Evolutionary conservation across 2,329 filamentous ascomycete genomes (phyloP), one percentile per base, ranked within the genome.

Genomic region (Aspergillus alliaceus): DNA sequence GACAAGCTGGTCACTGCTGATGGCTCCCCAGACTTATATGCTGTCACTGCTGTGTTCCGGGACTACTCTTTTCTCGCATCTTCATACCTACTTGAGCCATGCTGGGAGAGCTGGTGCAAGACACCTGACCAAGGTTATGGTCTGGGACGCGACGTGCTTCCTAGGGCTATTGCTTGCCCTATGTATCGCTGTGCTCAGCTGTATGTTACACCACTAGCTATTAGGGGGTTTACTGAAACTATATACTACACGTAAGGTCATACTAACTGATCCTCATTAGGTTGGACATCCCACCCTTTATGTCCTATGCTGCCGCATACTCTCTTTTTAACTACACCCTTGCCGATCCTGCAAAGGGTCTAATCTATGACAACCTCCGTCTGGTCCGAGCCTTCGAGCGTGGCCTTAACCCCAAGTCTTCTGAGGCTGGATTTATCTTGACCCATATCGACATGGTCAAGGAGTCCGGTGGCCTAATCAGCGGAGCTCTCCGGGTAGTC

Each of bases 391-490:
- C 91, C 24, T 98, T 97, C 67, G 93, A 97, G 77, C 85, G 89
- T 66, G 93, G 93, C 14, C 86, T 96, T 8, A 90, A 97, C 72
- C 90, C 90, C 0, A 83, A 83, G 31, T 96, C 91, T 3, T 96
- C 92, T 7, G 93, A 97, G 75, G 93, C 93, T 1, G 93, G 93
- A 50, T 97, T 98, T 72, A 91, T 97, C n/a, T 84, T 97, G 12
- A 93, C 95, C 4, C 93, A 97, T 74, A 87, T 98, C 51, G 91
- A 96, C 75, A 98, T 97, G 93, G 93, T 96, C 50, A 88, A 87
- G 71, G 86, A 96, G 75, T 93, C 92, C 0, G 89, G 89, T 0
- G 84, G 86, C 1, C 81, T 98, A 1, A 86, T 97, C 47, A 82
- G 85, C 40, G 91, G 91, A 31, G 85, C 87, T 3, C 82, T 91